These are phyloP conservation scores for Aspergillus vadensis DNA, from an alignment of 2,329 filamentous ascomycete genomes.

Conservation along the genomic window DNA sequence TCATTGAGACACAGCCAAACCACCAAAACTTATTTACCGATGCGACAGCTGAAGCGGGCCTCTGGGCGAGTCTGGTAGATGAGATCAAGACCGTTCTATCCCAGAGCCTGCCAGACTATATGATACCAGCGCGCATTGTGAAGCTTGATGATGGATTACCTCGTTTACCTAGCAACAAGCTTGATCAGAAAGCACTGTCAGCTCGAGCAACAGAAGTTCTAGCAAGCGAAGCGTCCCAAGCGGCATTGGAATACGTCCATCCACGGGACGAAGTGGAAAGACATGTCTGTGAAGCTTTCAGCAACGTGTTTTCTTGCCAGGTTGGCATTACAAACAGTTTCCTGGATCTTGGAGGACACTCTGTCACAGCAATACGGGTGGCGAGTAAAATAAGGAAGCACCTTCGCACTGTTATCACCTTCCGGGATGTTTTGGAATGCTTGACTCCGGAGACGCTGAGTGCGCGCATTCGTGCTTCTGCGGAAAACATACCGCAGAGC, in stretches of 20 bases:
- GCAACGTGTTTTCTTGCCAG: neutral
- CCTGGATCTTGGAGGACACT: constrained; percentile 2
- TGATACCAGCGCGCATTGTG: neutral
- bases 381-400: neutral
- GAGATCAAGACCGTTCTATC: neutral
- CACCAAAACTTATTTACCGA: neutral
- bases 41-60: too few relatives aligned
- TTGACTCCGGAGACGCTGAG: neutral
- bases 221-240: neutral
- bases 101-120: neutral
- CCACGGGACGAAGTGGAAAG: neutral
- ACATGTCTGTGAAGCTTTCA: neutral
- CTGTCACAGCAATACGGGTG: neutral
- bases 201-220: neutral
- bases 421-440: neutral
- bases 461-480: neutral
- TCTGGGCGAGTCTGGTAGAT: neutral
- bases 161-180: neutral
- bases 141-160: neutral
- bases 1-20: neutral
- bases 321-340: neutral
- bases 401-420: neutral
- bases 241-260: neutral
- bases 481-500: neutral
- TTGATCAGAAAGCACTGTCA: neutral